Percentiles rank a stretch among this genome's conserved stretches.
These are phyloP conservation scores for Colletotrichum sp. DNA, from an alignment of 2,329 filamentous ascomycete species.

Conservation along the genomic window DNA sequence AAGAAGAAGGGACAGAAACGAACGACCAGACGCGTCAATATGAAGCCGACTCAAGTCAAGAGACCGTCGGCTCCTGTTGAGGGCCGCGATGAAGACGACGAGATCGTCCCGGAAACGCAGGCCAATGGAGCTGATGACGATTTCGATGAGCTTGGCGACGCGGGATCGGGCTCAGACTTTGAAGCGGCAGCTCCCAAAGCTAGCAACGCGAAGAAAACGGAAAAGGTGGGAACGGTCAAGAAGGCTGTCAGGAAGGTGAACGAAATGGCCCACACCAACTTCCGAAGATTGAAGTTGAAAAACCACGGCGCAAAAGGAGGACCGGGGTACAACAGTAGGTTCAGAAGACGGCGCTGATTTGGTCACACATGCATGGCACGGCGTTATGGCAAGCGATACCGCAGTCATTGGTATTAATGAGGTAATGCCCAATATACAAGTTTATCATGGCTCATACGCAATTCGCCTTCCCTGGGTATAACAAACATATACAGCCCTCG, in stretches of 20 bases:
- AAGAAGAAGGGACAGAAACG: conserved; percentile 88
- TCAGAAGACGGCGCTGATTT: conserved; percentile 53
- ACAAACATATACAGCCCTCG: neutral
- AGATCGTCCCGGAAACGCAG: conserved; percentile 44
- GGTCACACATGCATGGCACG: neutral
- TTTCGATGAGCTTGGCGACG: conserved; percentile 34
- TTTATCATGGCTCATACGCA: neutral
- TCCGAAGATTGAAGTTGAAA: conserved; percentile 68
- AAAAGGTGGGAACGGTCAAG: conserved; percentile 51
- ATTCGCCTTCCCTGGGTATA: neutral
- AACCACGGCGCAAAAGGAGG: conserved; percentile 69
- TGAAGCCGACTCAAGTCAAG: conserved; percentile 57
- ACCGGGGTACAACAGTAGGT: conserved; percentile 60
- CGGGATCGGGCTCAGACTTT: conserved; percentile 36
- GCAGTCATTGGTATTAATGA: neutral
- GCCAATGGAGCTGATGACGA: conserved; percentile 31
- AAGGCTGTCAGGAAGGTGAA: conserved; percentile 66
- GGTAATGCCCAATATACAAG: conserved; percentile 3
- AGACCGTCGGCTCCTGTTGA: conserved; percentile 43
- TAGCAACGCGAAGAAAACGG: conserved; percentile 27
- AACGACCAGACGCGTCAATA: conserved; percentile 73
- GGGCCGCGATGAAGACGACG: conserved; percentile 35
- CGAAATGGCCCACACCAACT: conserved; percentile 69
- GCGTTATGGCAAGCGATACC: conserved; percentile 1
- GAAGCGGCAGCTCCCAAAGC: conserved; percentile 29